These are phyloP conservation scores for Mucor racemosus DNA, from an alignment of 371 early-diverging fungal genomes.

Conservation along the genomic window DNA sequence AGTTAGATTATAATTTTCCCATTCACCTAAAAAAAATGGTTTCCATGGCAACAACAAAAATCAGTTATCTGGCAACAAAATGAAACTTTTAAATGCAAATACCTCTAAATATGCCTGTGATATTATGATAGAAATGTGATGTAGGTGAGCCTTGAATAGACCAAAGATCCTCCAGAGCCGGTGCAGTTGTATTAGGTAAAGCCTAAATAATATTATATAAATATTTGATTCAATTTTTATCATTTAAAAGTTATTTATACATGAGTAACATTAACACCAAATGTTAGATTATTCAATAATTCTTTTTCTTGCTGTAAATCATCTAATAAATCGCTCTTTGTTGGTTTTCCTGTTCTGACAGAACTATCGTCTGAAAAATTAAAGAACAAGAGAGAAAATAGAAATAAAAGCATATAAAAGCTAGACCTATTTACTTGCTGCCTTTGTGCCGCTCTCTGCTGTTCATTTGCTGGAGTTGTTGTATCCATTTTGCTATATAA, in stretches of 20 bases:
- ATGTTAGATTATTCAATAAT: constrained; percentile 53
- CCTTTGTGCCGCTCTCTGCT: constrained; percentile 34
- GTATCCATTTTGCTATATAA: constrained; percentile 4
- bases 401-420: constrained; percentile 53
- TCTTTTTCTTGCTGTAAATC: constrained; percentile 49
- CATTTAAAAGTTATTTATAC: constrained; percentile 30
- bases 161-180: constrained; percentile 39
- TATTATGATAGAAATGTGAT: constrained; percentile 62
- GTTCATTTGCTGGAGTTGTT: constrained; percentile 22
- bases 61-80: neutral
- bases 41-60: neutral
- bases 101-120: constrained; percentile 71
- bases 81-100: neutral
- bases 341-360: constrained; percentile 32
- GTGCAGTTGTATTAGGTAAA: constrained; percentile 37
- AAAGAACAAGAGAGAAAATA: constrained; percentile 47
- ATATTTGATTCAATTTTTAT: neutral
- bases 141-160: constrained; percentile 28
- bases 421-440: constrained; percentile 49
- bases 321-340: constrained; percentile 39
- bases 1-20: constrained; percentile 42
- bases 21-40: constrained; percentile 33
- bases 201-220: constrained; percentile 37
- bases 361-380: constrained; percentile 51
- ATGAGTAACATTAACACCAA: constrained; percentile 54